Conservation (phyloP, 129 eudicot species). For the Flaveria sonorensis region DNA sequence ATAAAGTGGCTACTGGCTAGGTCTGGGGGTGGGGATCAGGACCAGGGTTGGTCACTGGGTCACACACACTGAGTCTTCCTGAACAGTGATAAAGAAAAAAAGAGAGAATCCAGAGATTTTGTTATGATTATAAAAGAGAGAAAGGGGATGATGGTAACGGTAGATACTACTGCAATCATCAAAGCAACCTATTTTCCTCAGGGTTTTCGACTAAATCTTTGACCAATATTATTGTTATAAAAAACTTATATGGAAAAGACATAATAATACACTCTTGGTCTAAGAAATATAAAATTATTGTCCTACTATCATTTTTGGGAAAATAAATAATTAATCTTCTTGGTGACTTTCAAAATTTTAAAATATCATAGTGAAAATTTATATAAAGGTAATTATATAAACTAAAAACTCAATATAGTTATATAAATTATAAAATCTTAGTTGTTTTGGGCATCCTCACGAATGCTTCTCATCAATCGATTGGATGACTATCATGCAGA, state of each 20-base stretch:
- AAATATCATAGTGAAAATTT: not conserved
- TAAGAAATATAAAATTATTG: slow-evolving; percentile 14
- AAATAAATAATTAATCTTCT: not conserved
- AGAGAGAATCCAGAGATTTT: slow-evolving; percentile 39
- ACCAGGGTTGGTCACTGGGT: slow-evolving; percentile 25
- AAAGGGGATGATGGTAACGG: slow-evolving; percentile 39
- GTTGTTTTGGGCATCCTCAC: not conserved
- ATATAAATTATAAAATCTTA: not conserved
- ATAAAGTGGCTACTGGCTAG: slow-evolving; percentile 13
- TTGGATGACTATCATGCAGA: too few species aligned
- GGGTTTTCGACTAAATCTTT: slow-evolving; percentile 42
- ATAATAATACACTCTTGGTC: slow-evolving; percentile 17
- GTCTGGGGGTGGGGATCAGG: slow-evolving; percentile 4
- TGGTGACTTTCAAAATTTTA: not conserved
- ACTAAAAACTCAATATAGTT: not conserved
- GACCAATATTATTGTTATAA: slow-evolving; percentile 29
- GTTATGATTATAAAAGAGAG: slow-evolving; percentile 35
- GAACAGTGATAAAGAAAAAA: slow-evolving; percentile 24
- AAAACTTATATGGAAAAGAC: not conserved
- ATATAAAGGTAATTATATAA: not conserved
- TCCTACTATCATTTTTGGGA: slow-evolving; percentile 1
- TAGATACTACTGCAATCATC: slow-evolving; percentile 66
- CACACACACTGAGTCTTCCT: slow-evolving; percentile 3
- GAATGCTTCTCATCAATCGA: too few species aligned
- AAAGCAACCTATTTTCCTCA: slow-evolving; percentile 59